Conservation (phyloP, 495 filamentous ascomycete genomes). For the Tetracladium marchalianum region DNA sequence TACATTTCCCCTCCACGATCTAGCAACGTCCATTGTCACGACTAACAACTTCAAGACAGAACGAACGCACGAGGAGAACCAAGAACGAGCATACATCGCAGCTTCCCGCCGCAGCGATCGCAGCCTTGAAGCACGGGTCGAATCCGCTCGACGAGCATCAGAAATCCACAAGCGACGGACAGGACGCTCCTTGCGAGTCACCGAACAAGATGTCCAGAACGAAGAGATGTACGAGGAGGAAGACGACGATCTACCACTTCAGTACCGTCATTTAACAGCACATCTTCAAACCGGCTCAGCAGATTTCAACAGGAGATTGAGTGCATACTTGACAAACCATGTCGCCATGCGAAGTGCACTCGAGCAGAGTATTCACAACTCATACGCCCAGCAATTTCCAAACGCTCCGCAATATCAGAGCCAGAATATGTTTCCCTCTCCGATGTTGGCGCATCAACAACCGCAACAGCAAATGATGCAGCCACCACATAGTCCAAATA, state of each 20-base stretch:
- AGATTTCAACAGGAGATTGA: constrained; percentile 47
- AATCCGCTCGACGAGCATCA: constrained; percentile 81
- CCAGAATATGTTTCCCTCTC: constrained; percentile 10
- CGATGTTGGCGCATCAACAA: constrained; percentile 8
- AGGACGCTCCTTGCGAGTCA: constrained; percentile 73
- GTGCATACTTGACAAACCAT: constrained; percentile 49
- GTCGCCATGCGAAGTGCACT: constrained; percentile 45
- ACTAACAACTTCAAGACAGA: constrained; percentile 39
- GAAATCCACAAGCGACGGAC: constrained; percentile 86
- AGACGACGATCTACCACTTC: constrained; percentile 52
- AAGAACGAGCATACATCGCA: constrained; percentile 91
- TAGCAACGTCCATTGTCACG: not conserved
- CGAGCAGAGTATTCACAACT: constrained; percentile 36
- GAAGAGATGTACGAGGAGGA: constrained; percentile 98
- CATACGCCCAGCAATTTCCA: constrained; percentile 35
- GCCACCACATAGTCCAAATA: constrained; percentile 2
- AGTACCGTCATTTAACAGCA: constrained; percentile 44
- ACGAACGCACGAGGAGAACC: constrained; percentile 79
- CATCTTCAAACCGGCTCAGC: constrained; percentile 42
- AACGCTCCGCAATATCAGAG: constrained; percentile 22
- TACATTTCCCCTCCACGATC: not conserved
- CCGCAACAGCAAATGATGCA: constrained; percentile 11
- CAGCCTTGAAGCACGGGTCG: constrained; percentile 78
- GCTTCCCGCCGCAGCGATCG: constrained; percentile 87
- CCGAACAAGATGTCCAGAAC: constrained; percentile 77